Evolutionary conservation across 108 stramenopile species (phyloP).

Genomic region (Seminavis robusta): DNA sequence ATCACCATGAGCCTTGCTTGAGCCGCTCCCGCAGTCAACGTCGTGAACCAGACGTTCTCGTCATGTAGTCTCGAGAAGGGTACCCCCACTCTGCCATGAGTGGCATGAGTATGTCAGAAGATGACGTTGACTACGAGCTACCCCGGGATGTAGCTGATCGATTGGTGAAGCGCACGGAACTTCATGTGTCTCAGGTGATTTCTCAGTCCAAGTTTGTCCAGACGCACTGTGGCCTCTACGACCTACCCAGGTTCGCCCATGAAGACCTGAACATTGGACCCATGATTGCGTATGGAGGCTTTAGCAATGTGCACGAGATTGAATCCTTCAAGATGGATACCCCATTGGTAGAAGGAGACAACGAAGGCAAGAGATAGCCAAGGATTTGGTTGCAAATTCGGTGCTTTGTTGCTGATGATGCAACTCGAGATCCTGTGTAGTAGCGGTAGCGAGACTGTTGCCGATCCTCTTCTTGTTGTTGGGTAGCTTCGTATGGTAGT

Average conservation of each 20-base stretch:
- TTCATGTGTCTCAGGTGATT: slow-evolving; percentile 43
- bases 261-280: slow-evolving; percentile 48
- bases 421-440: too few species aligned
- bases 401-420: too few species aligned
- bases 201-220: slow-evolving; percentile 37
- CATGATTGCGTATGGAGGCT: slow-evolving; percentile 52
- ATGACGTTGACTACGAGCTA: slow-evolving; percentile 34
- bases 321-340: slow-evolving; percentile 21
- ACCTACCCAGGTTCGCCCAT: slow-evolving; percentile 37
- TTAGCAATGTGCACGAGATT: slow-evolving; percentile 40
- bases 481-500: too few species aligned
- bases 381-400: too few species aligned
- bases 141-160: slow-evolving; percentile 40
- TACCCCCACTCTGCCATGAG: not conserved
- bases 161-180: slow-evolving; percentile 46
- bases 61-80: slow-evolving; percentile 7
- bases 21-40: too few species aligned
- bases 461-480: too few species aligned
- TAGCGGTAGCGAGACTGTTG: too few species aligned
- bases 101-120: not conserved
- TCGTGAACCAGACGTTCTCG: too few species aligned
- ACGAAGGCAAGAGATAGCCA: too few species aligned
- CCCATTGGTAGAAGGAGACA: slow-evolving; percentile 15
- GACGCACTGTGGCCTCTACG: slow-evolving; percentile 31
- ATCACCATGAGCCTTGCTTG: too few species aligned